Conservation (phyloP, 75 land plant genomes). For the Selaginella tamariscina region DNA sequence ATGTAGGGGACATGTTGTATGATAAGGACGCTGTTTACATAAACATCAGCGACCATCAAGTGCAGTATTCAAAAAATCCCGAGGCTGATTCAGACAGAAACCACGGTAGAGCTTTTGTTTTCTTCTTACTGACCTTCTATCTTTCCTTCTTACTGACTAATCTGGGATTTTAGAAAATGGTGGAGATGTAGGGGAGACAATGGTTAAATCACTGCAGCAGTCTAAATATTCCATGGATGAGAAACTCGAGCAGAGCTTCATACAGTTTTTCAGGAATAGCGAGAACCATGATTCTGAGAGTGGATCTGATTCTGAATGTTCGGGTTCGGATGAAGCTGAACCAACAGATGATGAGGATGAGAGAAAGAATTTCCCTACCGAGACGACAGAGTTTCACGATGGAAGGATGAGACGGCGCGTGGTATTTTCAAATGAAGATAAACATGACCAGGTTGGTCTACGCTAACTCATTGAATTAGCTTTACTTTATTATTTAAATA, state of each 20-base stretch:
- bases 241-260: conserved; percentile 66
- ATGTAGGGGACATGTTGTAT: conserved; percentile 89
- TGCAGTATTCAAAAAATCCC: conserved; percentile 66
- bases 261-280: conserved; percentile 43
- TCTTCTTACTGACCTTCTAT: background rate
- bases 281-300: background rate
- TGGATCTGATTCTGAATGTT: background rate
- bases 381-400: background rate
- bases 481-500: too few species aligned
- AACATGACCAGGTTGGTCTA: background rate
- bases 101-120: conserved; percentile 18
- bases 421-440: background rate
- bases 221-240: conserved; percentile 83
- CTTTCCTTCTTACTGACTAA: conserved; percentile 4
- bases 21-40: conserved; percentile 98
- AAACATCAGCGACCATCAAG: conserved; percentile 80
- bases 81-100: conserved; percentile 3
- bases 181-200: conserved; percentile 61
- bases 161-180: conserved; percentile 31
- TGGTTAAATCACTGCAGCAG: conserved; percentile 87
- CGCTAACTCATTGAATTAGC: too few species aligned
- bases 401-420: background rate
- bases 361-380: too few species aligned
- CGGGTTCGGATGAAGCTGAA: background rate
- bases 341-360: background rate